Evolutionary conservation across 108 stramenopile genomes (phyloP), one percentile per base, ranked within the genome.

Genomic region (Skeletonema costatum): DNA sequence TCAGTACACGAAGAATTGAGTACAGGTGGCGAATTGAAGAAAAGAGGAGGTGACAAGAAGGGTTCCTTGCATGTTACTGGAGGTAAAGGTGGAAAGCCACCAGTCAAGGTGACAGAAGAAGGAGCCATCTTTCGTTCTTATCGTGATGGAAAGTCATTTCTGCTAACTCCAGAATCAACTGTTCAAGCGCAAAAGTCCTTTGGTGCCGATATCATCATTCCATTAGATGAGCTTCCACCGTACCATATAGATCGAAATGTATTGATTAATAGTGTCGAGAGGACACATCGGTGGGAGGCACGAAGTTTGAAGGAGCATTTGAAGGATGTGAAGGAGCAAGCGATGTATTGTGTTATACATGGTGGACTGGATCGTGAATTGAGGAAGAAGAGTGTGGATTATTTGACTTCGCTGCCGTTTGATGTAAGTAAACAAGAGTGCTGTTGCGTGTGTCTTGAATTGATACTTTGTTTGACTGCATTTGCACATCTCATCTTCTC

Each of bases 141-240:
- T 72, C 85, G 96, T 0, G 96, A 98, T 75, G 97, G 97, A 19
- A 70, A 68, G 21, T 89, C 92, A 65, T 82, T 97, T 65, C 70
- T 89, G 17, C 62, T 98, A 12, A 97, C 97, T 13, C 97, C 97
- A 4, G 97, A 98, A 76, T 87, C 83, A 19, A 94, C 95, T 2
- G 95, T 98, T 1, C 81, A 85, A 53, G 93, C 95, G 17, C 97
- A 98, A 63, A 98, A 98, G 68, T 80, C 88, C 14, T 86, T 95
- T 67, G 96, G 95, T 19, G 93, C 95, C 25, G 97, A 98, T 74
- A 97, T 98, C 63, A 98, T 98, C 74, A 98, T 98, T 32, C 97
- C 96, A 1, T 74, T 98, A 36, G 97, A 98, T 78, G 95, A 98
- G 64, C 66, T 98, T 8, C 94, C 95, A 17, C 95, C 95, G 5